A percentile compares a stretch with the other conserved stretches of the same genome.
These are phyloP conservation scores for Russula foetens DNA, from an alignment of 768 basidiomycete genomes.

Conservation along the genomic window DNA sequence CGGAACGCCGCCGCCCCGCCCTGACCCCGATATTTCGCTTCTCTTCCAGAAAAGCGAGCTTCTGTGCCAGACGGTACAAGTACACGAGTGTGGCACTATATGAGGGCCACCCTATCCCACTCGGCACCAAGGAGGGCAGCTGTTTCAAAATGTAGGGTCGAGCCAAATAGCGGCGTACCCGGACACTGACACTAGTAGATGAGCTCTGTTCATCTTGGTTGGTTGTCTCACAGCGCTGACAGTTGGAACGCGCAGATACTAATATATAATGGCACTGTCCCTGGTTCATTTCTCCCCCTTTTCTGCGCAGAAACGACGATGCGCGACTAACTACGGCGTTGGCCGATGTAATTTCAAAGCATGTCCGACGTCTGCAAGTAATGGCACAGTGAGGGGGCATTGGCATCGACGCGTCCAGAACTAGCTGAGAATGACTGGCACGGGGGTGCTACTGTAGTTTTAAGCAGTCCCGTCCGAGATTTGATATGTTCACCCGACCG, in stretches of 20 bases:
- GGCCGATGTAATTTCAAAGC: not conserved
- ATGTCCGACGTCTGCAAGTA: not conserved
- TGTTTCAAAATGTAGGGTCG: not conserved
- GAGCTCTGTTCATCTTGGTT: no score
- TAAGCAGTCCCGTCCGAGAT: no score
- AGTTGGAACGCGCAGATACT: not conserved
- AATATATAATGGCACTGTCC: no score
- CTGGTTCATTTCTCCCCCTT: not conserved
- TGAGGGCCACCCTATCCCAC: not conserved
- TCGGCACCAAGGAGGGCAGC: not conserved
- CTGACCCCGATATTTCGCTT: not conserved
- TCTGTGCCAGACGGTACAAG: no score
- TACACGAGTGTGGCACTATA: no score
- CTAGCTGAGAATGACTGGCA: not conserved
- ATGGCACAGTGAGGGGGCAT: not conserved
- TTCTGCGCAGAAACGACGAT: not conserved
- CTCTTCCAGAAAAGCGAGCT: not conserved
- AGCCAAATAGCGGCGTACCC: not conserved
- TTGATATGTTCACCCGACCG: no score
- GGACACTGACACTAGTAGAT: not conserved
- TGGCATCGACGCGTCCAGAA: not conserved
- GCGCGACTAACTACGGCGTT: no score
- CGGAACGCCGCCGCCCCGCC: not conserved
- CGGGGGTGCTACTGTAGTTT: not conserved
- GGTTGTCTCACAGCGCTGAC: not conserved